A percentile compares a stretch with the other conserved stretches of the same genome.
Conservation (phyloP, 2,329 filamentous ascomycete genomes). For the Aspergillus sp. region DNA sequence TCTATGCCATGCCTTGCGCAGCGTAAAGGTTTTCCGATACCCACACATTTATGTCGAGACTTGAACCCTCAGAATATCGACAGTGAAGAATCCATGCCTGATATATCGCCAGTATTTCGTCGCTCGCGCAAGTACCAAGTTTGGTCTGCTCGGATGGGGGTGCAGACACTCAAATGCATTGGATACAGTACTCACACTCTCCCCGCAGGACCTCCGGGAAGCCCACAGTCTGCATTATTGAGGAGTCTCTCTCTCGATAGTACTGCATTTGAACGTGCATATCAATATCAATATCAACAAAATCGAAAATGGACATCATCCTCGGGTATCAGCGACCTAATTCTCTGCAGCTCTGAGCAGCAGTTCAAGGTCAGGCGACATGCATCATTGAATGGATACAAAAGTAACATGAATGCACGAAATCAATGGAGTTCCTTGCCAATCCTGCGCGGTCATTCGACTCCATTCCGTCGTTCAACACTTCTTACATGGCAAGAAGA, state of each 20-base stretch:
- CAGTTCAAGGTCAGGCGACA: background rate
- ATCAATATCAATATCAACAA: background rate
- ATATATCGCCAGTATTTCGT: background rate
- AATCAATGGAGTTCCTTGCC: background rate
- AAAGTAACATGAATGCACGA: background rate
- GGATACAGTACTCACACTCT: conserved; percentile 19
- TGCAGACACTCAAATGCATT: conserved; percentile 21
- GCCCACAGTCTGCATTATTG: conserved; percentile 30
- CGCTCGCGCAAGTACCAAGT: conserved; percentile 29
- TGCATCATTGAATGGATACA: background rate
- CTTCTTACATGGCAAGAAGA: background rate
- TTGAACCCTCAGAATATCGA: background rate
- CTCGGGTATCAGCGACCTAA: background rate
- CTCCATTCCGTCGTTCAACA: background rate
- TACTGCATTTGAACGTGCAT: background rate
- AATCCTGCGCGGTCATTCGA: background rate
- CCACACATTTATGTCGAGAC: background rate
- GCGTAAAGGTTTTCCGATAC: background rate
- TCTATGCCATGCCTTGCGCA: conserved; percentile 20
- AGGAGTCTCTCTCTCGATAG: conserved; percentile 19
- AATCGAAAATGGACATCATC: background rate
- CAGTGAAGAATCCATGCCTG: background rate
- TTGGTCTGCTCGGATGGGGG: conserved; percentile 41
- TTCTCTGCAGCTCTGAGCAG: background rate
- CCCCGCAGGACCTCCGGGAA: conserved; percentile 35